Conservation (phyloP, 2,329 filamentous ascomycete genomes). For the Ophiocordyceps camponoti-saundersi region DNA sequence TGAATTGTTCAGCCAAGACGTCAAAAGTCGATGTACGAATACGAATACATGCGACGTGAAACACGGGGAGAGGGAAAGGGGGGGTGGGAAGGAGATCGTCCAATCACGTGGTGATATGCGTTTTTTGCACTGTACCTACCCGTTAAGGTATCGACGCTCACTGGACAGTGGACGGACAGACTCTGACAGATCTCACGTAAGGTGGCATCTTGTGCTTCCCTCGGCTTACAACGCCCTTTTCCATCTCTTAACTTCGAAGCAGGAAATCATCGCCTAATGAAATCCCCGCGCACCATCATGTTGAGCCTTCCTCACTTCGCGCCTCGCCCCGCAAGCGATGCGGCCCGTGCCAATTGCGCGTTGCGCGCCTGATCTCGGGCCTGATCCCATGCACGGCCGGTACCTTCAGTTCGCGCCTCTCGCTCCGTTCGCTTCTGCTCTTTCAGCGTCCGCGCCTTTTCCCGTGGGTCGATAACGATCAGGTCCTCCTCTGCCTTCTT, state of each 20-base stretch:
- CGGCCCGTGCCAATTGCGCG: constrained; percentile 34
- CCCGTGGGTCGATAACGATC: constrained; percentile 81
- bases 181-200: too few species aligned
- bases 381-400: constrained; percentile 40
- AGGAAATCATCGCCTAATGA: too few species aligned
- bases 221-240: too few species aligned
- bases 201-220: too few species aligned
- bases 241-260: too few species aligned
- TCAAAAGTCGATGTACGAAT: not conserved
- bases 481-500: constrained; percentile 82
- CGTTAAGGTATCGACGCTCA: too few species aligned
- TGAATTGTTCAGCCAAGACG: not conserved
- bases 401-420: constrained; percentile 33
- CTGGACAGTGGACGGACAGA: too few species aligned
- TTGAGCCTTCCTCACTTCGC: constrained; percentile 23
- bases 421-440: constrained; percentile 44
- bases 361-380: constrained; percentile 30
- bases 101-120: not conserved
- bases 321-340: constrained; percentile 37
- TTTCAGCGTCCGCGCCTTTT: constrained; percentile 58
- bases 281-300: too few species aligned
- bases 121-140: too few species aligned
- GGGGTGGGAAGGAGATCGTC: not conserved
- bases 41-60: not conserved
- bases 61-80: not conserved